These are phyloP conservation scores for Cryptococcus sp. DNA, from an alignment of 1,284 basidiomycete species.

Conservation along the genomic window DNA sequence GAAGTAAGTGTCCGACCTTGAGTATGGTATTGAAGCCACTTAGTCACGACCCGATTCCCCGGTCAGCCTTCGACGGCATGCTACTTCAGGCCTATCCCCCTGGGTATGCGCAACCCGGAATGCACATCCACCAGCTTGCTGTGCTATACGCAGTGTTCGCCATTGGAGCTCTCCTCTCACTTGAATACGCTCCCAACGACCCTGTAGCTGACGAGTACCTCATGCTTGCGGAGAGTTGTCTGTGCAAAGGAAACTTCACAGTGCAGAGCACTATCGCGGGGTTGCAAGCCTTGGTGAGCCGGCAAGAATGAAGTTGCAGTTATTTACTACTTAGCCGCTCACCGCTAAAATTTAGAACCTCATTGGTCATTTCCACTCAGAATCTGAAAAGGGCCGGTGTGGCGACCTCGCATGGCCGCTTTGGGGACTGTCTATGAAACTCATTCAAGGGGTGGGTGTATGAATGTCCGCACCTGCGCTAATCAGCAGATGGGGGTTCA, in stretches of 20 bases:
- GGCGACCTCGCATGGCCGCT: slow-evolving; percentile 2
- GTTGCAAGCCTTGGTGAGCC: slow-evolving; percentile 32
- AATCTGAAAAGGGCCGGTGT: background rate
- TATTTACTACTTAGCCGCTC: no score
- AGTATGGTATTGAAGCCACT: no score
- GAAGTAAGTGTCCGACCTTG: no score
- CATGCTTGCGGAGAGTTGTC: slow-evolving; percentile 29
- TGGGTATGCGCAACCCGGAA: no score
- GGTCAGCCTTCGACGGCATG: no score
- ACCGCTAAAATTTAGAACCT: no score
- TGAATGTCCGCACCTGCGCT: background rate
- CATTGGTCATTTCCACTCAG: background rate
- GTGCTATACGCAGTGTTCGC: slow-evolving; percentile 40
- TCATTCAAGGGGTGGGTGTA: background rate
- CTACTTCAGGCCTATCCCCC: no score
- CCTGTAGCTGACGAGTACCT: slow-evolving; percentile 33
- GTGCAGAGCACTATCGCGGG: slow-evolving; percentile 39
- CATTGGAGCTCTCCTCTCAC: slow-evolving; percentile 38
- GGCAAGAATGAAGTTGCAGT: no score
- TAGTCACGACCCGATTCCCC: no score
- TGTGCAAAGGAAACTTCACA: slow-evolving; percentile 39
- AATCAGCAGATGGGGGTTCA: slow-evolving; percentile 1
- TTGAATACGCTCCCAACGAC: slow-evolving; percentile 39
- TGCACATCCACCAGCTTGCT: slow-evolving; percentile 30
- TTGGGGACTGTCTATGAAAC: background rate